A percentile compares a stretch with the other conserved stretches of the same genome.
These are phyloP conservation scores for Lactarius trivialis DNA, from an alignment of 768 basidiomycete genomes.

Conservation along the genomic window DNA sequence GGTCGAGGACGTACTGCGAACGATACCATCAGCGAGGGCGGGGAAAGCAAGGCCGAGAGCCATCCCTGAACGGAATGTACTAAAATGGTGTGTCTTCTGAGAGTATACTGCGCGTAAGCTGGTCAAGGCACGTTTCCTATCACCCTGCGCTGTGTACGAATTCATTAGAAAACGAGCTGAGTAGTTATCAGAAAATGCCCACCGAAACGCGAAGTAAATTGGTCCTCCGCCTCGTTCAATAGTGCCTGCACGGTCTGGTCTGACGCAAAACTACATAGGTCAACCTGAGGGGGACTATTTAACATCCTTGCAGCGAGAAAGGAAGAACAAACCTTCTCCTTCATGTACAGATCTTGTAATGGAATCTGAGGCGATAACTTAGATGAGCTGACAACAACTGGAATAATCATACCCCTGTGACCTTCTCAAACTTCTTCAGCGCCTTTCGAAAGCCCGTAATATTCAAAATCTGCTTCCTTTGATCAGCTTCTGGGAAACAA, in stretches of 20 bases:
- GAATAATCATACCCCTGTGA: slow-evolving; percentile 46
- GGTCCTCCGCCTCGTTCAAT: slow-evolving; percentile 67
- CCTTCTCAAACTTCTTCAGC: slow-evolving; percentile 80
- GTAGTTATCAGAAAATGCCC: slow-evolving; percentile 25
- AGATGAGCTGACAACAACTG: neutral
- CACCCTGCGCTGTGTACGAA: slow-evolving; percentile 45
- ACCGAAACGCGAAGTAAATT: slow-evolving; percentile 78
- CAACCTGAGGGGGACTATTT: slow-evolving; percentile 40
- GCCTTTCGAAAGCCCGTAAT: slow-evolving; percentile 85
- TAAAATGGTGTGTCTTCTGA: slow-evolving; percentile 58
- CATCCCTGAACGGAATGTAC: slow-evolving; percentile 68
- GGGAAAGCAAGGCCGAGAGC: slow-evolving; percentile 68
- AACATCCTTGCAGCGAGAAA: neutral
- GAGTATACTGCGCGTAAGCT: slow-evolving; percentile 51
- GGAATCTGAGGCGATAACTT: slow-evolving; percentile 41
- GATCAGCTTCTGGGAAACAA: slow-evolving; percentile 15
- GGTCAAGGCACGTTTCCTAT: slow-evolving; percentile 68
- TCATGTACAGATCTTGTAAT: slow-evolving; percentile 71
- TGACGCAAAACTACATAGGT: slow-evolving; percentile 60
- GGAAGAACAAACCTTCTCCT: slow-evolving; percentile 52
- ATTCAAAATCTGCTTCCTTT: slow-evolving; percentile 61
- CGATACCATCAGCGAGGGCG: slow-evolving; percentile 56
- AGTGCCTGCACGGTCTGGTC: slow-evolving; percentile 54
- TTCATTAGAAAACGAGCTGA: neutral
- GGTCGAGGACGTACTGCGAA: slow-evolving; percentile 43